Percentiles rank a stretch among this genome's conserved stretches.
Conservation (phyloP, 345 rosid species). For the Microcos paniculata region DNA sequence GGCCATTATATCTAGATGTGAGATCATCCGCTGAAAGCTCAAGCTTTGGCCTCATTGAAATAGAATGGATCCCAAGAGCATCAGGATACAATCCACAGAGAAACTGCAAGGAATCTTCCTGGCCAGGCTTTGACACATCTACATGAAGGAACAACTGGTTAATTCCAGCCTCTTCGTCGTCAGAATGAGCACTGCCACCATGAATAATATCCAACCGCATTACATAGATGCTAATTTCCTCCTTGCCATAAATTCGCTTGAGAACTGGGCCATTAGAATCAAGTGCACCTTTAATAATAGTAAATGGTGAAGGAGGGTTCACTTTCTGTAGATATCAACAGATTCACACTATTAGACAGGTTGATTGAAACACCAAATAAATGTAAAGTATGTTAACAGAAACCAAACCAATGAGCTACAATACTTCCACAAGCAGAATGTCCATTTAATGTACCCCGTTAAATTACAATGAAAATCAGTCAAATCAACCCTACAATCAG, state of each 20-base stretch:
- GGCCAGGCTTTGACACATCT: slow-evolving; percentile 73
- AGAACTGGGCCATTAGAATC: slow-evolving; percentile 74
- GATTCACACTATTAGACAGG: background rate
- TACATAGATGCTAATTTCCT: slow-evolving; percentile 66
- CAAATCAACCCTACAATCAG: background rate
- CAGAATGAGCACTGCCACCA: slow-evolving; percentile 46
- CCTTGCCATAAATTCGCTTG: slow-evolving; percentile 54
- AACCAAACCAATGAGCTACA: background rate
- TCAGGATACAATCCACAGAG: slow-evolving; percentile 93
- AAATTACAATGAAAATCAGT: background rate
- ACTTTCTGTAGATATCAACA: slow-evolving; percentile 53
- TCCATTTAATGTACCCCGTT: background rate
- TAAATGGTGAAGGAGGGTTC: slow-evolving; percentile 70
- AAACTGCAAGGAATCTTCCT: slow-evolving; percentile 63
- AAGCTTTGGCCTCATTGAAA: slow-evolving; percentile 70
- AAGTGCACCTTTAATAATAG: slow-evolving; percentile 68
- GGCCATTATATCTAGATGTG: slow-evolving; percentile 66
- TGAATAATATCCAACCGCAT: slow-evolving; percentile 53
- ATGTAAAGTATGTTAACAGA: background rate
- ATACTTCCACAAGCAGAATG: background rate
- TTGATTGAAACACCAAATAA: background rate
- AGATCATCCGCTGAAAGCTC: slow-evolving; percentile 38
- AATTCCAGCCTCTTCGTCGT: slow-evolving; percentile 61
- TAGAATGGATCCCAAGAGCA: slow-evolving; percentile 86
- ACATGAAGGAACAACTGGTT: slow-evolving; percentile 87